These are phyloP conservation scores for Roridomyces roridus DNA, from an alignment of 768 basidiomycete genomes.

Conservation along the genomic window DNA sequence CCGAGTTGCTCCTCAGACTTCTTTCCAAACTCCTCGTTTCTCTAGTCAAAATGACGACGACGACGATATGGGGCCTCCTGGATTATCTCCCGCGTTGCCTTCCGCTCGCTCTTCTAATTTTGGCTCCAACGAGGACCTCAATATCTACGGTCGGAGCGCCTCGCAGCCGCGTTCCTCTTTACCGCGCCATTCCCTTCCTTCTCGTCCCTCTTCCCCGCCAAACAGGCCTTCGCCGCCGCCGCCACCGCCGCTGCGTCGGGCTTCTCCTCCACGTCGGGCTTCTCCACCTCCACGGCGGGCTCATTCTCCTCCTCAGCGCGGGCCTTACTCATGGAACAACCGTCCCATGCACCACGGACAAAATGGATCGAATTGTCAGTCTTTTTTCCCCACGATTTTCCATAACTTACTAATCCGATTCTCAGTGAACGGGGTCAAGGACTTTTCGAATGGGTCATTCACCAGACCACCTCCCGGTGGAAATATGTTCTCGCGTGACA, in stretches of 20 bases:
- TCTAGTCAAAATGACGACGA: not conserved
- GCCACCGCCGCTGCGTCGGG: not conserved
- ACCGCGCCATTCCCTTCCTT: not conserved
- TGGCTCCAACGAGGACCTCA: not conserved
- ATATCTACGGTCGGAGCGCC: not conserved
- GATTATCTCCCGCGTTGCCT: constrained; percentile 3
- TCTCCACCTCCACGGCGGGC: not conserved
- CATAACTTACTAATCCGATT: not conserved
- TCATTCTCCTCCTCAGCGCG: not conserved
- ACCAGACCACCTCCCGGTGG: not conserved
- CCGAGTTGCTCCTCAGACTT: not conserved
- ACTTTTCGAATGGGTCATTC: not conserved
- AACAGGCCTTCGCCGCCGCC: not conserved
- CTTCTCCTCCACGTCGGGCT: not conserved
- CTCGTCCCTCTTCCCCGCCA: not conserved
- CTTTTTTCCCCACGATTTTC: not conserved
- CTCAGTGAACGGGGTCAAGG: constrained; percentile 10
- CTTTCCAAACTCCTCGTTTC: not conserved
- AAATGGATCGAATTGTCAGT: constrained; percentile 7
- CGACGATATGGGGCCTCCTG: constrained; percentile 13
- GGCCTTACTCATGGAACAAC: not conserved
- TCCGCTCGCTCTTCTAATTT: not conserved
- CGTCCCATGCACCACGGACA: not conserved
- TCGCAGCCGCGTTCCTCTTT: constrained; percentile 2
- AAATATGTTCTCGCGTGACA: constrained; percentile 18